Evolutionary conservation across 2,329 filamentous ascomycete genomes (phyloP).

Genomic region (Penicillium sp.): DNA sequence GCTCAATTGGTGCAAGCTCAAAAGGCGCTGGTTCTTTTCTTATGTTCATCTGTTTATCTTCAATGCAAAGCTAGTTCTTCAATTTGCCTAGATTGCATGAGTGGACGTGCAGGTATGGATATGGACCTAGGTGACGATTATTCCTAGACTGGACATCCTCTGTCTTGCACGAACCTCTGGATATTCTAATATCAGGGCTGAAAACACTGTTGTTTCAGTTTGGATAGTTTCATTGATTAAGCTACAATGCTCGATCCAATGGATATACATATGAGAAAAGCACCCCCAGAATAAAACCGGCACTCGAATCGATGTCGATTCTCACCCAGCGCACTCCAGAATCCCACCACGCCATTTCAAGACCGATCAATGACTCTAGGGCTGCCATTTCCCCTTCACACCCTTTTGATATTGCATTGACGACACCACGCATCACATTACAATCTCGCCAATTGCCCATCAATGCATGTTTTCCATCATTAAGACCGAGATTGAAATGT

Average conservation of each 20-base stretch:
- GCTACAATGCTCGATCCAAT: background rate
- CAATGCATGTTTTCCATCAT: background rate
- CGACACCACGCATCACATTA: background rate
- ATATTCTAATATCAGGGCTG: background rate
- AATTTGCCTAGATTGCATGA: background rate
- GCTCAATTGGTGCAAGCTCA: conserved; percentile 18
- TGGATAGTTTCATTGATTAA: conserved; percentile 1
- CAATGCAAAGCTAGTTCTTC: background rate
- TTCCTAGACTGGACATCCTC: background rate
- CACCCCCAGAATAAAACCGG: background rate
- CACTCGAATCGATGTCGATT: background rate
- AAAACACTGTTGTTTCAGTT: background rate
- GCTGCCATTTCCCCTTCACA: background rate
- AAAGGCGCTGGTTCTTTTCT: conserved; percentile 20
- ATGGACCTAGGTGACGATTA: background rate
- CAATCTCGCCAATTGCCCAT: background rate
- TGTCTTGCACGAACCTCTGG: background rate
- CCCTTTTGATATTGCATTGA: background rate
- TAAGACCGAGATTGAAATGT: background rate
- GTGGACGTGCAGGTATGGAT: background rate
- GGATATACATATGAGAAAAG: background rate
- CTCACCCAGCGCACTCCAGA: background rate
- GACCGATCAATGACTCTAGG: background rate
- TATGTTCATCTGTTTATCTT: conserved; percentile 7
- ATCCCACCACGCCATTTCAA: background rate